Evolutionary conservation across 768 basidiomycete genomes (phyloP).

Genomic region (Asterophora lycoperdoides): DNA sequence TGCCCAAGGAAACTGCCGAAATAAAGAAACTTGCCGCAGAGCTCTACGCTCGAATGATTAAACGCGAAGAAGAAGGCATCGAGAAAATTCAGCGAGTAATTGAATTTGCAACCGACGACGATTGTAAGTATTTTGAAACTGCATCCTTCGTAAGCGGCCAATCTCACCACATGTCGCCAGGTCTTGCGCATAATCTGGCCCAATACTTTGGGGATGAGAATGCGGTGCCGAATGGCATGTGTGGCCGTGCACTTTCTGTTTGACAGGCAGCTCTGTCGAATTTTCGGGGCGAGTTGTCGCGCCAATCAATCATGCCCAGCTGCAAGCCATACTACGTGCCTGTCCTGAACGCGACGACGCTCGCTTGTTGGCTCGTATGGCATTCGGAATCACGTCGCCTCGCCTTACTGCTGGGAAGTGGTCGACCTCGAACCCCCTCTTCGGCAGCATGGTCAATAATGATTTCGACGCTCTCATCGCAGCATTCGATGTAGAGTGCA

Average conservation of each 20-base stretch:
- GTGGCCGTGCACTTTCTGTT: slow-evolving; percentile 43
- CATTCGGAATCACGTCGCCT: slow-evolving; percentile 44
- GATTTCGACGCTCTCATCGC: slow-evolving; percentile 32
- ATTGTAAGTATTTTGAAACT: slow-evolving; percentile 7
- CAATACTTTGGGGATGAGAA: slow-evolving; percentile 40
- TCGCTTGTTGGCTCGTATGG: slow-evolving; percentile 42
- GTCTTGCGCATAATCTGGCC: slow-evolving; percentile 38
- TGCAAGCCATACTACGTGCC: slow-evolving; percentile 35
- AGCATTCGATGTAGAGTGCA: slow-evolving; percentile 39
- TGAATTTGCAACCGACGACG: slow-evolving; percentile 13
- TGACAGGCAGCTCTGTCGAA: slow-evolving; percentile 27
- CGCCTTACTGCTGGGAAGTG: slow-evolving; percentile 40
- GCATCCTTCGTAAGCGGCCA: neutral
- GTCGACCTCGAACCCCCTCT: slow-evolving; percentile 36
- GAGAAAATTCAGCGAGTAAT: slow-evolving; percentile 12
- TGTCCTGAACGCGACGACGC: slow-evolving; percentile 46
- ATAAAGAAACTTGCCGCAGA: slow-evolving; percentile 10
- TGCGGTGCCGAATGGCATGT: slow-evolving; percentile 36
- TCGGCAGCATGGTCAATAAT: slow-evolving; percentile 38
- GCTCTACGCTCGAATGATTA: slow-evolving; percentile 8
- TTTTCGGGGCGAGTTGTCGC: slow-evolving; percentile 23
- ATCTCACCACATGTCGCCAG: slow-evolving; percentile 19
- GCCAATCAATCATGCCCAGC: slow-evolving; percentile 23
- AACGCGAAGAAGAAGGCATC: slow-evolving; percentile 13
- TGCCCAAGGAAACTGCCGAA: slow-evolving; percentile 6